A percentile compares a stretch with the other conserved stretches of the same genome.
Evolutionary conservation across 1,284 basidiomycete species (phyloP).

Genomic region (Fistulina hepatica): DNA sequence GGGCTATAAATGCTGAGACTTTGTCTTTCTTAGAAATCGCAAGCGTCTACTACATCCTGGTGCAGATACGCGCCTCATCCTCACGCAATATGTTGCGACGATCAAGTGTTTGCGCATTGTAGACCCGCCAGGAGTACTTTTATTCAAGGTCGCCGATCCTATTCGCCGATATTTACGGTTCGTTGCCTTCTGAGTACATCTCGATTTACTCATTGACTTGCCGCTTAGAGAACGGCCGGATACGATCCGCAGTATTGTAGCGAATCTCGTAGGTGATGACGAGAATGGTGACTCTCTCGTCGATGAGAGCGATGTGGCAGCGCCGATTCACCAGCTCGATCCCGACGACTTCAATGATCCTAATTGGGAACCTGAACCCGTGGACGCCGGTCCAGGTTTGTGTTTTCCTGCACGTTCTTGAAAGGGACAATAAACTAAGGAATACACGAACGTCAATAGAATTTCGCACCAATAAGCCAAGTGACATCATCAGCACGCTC

Average conservation of each 20-base stretch:
- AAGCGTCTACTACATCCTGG: conserved; percentile 92
- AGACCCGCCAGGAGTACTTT: conserved; percentile 84
- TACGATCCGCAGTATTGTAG: conserved; percentile 88
- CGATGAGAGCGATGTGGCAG: conserved; percentile 70
- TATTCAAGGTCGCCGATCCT: conserved; percentile 87
- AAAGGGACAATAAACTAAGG: neutral
- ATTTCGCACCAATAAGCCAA: conserved; percentile 78
- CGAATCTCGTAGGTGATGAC: conserved; percentile 78
- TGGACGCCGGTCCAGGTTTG: conserved; percentile 84
- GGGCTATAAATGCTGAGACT: too few species aligned
- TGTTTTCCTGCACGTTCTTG: conserved; percentile 8
- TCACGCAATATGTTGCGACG: conserved; percentile 89
- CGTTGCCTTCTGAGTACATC: conserved; percentile 7
- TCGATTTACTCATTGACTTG: neutral
- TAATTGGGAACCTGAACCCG: conserved; percentile 88
- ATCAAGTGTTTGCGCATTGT: conserved; percentile 86
- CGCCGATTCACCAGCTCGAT: conserved; percentile 59
- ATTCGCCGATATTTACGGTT: conserved; percentile 80
- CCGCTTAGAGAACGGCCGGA: conserved; percentile 70
- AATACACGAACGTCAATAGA: conserved; percentile 34
- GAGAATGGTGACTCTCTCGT: conserved; percentile 72
- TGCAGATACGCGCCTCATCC: conserved; percentile 87
- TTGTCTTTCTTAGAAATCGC: conserved; percentile 54
- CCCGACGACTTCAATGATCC: conserved; percentile 82
- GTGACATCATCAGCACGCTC: conserved; percentile 87